phyloP scores from a whole-genome alignment of 2,329 filamentous ascomycete genomes.

The Dactylellina cionopaga region DNA sequence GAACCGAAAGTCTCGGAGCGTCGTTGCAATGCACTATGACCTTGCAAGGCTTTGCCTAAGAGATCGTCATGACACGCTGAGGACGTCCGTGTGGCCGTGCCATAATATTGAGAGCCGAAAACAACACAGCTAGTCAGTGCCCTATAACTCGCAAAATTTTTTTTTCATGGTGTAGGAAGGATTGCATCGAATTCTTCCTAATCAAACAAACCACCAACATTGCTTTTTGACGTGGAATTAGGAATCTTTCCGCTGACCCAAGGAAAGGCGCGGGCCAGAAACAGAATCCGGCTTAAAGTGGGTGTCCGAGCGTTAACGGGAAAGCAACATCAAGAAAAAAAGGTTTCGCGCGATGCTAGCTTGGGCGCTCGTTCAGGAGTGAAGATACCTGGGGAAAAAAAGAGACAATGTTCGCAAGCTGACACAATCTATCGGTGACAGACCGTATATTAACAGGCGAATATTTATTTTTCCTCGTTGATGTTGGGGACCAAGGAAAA shows the following conservation, averaged over 20 bases:
- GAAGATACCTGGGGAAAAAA: no score
- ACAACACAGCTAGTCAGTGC: no score
- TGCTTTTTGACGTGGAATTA: conserved; percentile 13
- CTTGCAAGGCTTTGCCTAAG: not conserved
- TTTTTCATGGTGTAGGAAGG: no score
- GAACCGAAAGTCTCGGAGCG: conserved; percentile 15
- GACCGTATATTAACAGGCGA: conserved; percentile 12
- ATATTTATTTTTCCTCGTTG: conserved; percentile 1
- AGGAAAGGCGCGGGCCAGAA: conserved; percentile 40
- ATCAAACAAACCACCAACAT: conserved; percentile 33
- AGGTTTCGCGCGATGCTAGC: not conserved
- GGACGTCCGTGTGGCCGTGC: no score
- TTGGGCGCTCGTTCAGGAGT: no score
- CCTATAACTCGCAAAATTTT: no score
- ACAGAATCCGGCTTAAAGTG: conserved; percentile 38
- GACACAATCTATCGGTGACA: conserved; percentile 44
- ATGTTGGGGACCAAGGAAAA: conserved; percentile 21
- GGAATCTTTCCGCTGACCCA: conserved; percentile 40
- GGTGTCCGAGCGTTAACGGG: conserved; percentile 50
- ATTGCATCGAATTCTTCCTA: not conserved
- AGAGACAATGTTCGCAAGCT: not conserved
- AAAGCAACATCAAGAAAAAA: not conserved
- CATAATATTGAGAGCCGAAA: no score
- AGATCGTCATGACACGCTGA: not conserved
- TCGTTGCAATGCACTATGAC: not conserved